Percentiles rank a stretch among this genome's conserved stretches.
phyloP scores from a whole-genome alignment of 2,329 filamentous ascomycete genomes.

The Alternaria brassicae region DNA sequence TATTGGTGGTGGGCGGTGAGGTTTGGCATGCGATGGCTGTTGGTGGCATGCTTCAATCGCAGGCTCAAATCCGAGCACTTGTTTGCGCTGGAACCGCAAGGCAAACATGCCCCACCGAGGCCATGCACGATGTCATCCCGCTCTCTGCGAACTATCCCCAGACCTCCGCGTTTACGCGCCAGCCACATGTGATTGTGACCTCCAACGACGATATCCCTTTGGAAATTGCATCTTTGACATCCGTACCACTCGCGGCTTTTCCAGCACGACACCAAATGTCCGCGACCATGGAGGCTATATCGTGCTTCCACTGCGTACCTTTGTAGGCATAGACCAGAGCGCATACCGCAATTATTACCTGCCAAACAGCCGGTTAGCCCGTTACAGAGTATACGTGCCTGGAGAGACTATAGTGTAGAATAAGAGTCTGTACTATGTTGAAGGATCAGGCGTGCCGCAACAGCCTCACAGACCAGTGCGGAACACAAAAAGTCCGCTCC shows the following conservation, averaged over 20 bases:
- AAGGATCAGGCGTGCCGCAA: not conserved
- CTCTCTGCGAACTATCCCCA: not conserved
- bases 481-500: conserved; percentile 8
- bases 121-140: conserved; percentile 2
- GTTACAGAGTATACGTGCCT: not conserved
- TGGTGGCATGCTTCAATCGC: not conserved
- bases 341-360: not conserved
- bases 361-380: not conserved
- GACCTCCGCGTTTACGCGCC: not conserved
- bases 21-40: not conserved
- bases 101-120: conserved; percentile 5
- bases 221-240: not conserved
- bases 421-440: not conserved
- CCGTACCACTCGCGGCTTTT: not conserved
- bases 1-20: not conserved
- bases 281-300: not conserved
- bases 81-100: conserved; percentile 4
- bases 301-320: not conserved
- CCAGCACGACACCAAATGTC: not conserved
- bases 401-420: not conserved
- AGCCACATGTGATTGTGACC: not conserved
- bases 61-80: not conserved
- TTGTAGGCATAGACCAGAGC: not conserved
- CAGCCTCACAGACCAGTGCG: conserved; percentile 2
- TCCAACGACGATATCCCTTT: not conserved